Evolutionary conservation across 1,284 basidiomycete genomes (phyloP), one percentile per base, ranked within the genome.

Genomic region (Cutaneotrichosporon sp.): DNA sequence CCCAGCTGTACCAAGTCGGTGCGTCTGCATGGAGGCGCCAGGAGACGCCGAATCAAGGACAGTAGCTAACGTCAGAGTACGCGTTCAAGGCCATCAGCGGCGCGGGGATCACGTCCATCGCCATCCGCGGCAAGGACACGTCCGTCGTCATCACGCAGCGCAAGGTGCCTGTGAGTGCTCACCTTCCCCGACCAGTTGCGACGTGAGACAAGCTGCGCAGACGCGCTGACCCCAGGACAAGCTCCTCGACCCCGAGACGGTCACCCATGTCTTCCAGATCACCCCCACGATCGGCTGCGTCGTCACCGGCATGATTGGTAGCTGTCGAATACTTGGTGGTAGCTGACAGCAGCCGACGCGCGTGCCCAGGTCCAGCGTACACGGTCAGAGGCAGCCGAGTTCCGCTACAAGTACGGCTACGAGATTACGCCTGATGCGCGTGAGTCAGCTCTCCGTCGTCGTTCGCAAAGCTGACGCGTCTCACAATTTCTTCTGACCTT

Each of bases 21-120:
- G 72, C 71, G 92, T 85, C 31, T 47, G 22, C 24, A 8, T n/a
- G n/a, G n/a, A n/a, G 24, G 18, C 20, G 22, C 24, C 2, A 47
- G 22, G 36, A 4, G 20, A 18, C 18, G 13, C n/a, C n/a, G n/a
- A n/a, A n/a, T n/a, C n/a, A n/a, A n/a, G n/a, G n/a, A n/a, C n/a
- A n/a, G n/a, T 7, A 31, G 34, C 60, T 13, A 50, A 50, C 27
- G 54, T 63, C 67, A 97, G 94, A 97, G 82, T 99, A 99, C 85
- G 97, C 97, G 22, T 99, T 99, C 88, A 99, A 99, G 81, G 97
- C 97, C 53, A 98, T 99, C 80, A 92, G 92, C 65, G 91, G 92
- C 57, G 95, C 94, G 3, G 95, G 94, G 1, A 92, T 98, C 72
- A 99, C 97, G 3, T 88, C 95, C 7, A 86, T 99, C 56, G 87